A percentile compares a stretch with the other conserved stretches of the same genome.
Evolutionary conservation across 2,329 filamentous ascomycete species (phyloP).

Genomic region (Colletotrichum australisinense): DNA sequence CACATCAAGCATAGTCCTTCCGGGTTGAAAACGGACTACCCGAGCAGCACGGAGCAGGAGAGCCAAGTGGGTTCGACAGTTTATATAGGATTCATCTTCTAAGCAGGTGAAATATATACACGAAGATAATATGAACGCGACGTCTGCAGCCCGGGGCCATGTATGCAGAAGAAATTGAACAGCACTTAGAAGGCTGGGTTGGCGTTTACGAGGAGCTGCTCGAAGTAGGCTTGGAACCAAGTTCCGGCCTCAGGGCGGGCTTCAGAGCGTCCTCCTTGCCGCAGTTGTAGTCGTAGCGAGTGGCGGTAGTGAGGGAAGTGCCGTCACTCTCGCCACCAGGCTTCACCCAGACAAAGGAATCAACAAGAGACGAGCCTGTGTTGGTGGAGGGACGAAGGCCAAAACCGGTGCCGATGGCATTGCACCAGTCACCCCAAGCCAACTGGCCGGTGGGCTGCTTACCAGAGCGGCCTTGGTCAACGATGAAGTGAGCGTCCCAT

Average conservation of each 20-base stretch:
- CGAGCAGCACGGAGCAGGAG: neutral
- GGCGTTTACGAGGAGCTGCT: slow-evolving; percentile 66
- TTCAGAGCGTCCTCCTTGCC: slow-evolving; percentile 65
- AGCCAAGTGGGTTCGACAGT: neutral
- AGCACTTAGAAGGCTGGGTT: slow-evolving; percentile 58
- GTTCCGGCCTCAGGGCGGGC: slow-evolving; percentile 76
- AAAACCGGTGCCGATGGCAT: slow-evolving; percentile 71
- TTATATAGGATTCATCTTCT: neutral
- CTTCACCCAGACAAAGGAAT: slow-evolving; percentile 79
- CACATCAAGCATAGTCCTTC: neutral
- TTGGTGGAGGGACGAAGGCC: slow-evolving; percentile 72
- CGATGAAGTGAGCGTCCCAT: slow-evolving; percentile 60
- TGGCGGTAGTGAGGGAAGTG: slow-evolving; percentile 58
- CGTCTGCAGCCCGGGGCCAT: neutral
- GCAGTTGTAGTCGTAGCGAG: slow-evolving; percentile 66
- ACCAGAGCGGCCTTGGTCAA: slow-evolving; percentile 62
- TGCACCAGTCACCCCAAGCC: slow-evolving; percentile 77
- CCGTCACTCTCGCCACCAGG: slow-evolving; percentile 70
- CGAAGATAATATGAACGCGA: neutral
- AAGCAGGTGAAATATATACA: slow-evolving; percentile 2
- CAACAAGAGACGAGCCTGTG: slow-evolving; percentile 68
- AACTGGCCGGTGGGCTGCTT: slow-evolving; percentile 68
- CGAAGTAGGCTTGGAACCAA: slow-evolving; percentile 75
- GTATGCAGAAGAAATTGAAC: neutral
- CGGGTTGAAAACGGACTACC: neutral